A percentile compares a stretch with the other conserved stretches of the same genome.
phyloP scores from a whole-genome alignment of 345 rosid genomes.

The Camelina hispida region DNA sequence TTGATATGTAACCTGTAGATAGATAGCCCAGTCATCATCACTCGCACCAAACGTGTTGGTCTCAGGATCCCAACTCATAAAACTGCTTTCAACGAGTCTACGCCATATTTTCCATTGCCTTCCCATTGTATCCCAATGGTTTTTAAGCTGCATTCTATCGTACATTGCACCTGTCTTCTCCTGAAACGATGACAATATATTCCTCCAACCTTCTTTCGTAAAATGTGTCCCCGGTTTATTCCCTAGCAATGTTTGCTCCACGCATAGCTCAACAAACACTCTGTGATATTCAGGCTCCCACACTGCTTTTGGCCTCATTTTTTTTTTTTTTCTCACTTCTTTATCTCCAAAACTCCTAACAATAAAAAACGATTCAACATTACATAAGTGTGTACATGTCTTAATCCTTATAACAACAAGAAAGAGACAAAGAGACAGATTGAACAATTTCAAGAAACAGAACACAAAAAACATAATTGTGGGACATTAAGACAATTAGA shows the following conservation, averaged over 20 bases:
- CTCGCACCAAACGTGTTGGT: constrained; percentile 50
- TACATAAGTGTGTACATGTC: background rate
- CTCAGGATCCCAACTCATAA: constrained; percentile 58
- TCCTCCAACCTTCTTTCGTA: constrained; percentile 46
- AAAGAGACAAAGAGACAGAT: background rate
- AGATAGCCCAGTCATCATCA: constrained; percentile 52
- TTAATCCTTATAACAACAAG: background rate
- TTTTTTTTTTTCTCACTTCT: background rate
- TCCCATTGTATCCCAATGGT: constrained; percentile 58
- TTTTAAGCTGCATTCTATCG: constrained; percentile 56
- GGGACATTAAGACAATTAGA: too few relatives aligned
- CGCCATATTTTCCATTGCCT: constrained; percentile 61
- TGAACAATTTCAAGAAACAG: too few relatives aligned
- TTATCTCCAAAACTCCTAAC: constrained; percentile 28
- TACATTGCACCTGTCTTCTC: constrained; percentile 48
- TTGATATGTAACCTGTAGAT: constrained; percentile 44
- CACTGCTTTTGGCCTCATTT: constrained; percentile 54
- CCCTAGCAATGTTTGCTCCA: constrained; percentile 49
- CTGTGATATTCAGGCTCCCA: constrained; percentile 52
- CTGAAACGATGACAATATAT: constrained; percentile 48
- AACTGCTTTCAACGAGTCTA: constrained; percentile 43
- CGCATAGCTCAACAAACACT: constrained; percentile 51
- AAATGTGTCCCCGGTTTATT: constrained; percentile 48
- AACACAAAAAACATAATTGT: too few relatives aligned
- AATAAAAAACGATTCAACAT: background rate